These are phyloP conservation scores for Mucor indicus DNA, from an alignment of 371 early-diverging fungal genomes.

Conservation along the genomic window DNA sequence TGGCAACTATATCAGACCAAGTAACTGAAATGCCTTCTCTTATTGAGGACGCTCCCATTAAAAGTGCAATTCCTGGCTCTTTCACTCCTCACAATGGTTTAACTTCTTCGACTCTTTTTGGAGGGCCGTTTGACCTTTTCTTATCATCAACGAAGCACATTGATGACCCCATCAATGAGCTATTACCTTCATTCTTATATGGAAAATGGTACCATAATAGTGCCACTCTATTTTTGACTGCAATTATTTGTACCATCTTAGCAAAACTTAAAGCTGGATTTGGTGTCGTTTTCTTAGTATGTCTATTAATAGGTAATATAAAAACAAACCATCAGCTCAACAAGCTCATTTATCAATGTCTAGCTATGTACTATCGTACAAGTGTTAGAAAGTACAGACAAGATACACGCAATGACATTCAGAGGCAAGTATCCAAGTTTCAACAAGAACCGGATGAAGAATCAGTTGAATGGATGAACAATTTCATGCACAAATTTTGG, in stretches of 20 bases:
- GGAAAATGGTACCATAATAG: conserved; percentile 34
- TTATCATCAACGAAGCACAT: too few relatives aligned
- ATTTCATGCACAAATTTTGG: conserved; percentile 90
- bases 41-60: too few relatives aligned
- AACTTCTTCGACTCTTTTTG: too few relatives aligned
- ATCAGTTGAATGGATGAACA: conserved; percentile 98
- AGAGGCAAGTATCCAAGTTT: conserved; percentile 54
- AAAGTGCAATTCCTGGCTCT: too few relatives aligned
- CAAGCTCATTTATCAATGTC: too few relatives aligned
- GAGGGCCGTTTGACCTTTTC: too few relatives aligned
- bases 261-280: conserved; percentile 53
- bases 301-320: conserved; percentile 54
- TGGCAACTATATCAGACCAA: too few relatives aligned
- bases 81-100: too few relatives aligned
- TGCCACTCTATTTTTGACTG: conserved; percentile 32
- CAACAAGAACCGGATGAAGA: conserved; percentile 67
- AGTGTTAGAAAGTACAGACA: conserved; percentile 63
- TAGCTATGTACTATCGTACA: conserved; percentile 73
- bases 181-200: conserved; percentile 14
- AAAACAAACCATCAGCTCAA: too few relatives aligned
- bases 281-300: conserved; percentile 43
- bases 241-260: conserved; percentile 29
- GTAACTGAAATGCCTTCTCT: too few relatives aligned
- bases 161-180: conserved; percentile 17
- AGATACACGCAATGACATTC: conserved; percentile 69